phyloP scores from a whole-genome alignment of 768 basidiomycete genomes.

The Rhizopogon vinicolor region DNA sequence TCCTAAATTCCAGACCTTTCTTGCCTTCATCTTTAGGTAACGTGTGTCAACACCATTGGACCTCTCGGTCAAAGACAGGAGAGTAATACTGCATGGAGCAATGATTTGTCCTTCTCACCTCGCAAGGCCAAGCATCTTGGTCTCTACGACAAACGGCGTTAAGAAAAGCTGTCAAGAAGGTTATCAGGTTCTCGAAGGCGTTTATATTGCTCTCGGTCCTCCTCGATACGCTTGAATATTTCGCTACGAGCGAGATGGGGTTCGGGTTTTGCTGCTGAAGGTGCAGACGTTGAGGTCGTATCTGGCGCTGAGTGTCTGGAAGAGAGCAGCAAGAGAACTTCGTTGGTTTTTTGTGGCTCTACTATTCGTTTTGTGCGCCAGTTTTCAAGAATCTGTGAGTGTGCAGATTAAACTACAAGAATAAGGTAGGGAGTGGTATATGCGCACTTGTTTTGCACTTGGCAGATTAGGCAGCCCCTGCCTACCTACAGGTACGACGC shows the following conservation, averaged over 20 bases:
- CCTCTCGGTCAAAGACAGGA: too few relatives aligned
- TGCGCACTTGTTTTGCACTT: conserved; percentile 79
- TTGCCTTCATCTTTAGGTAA: too few relatives aligned
- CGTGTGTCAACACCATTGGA: too few relatives aligned
- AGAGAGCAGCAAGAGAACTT: not conserved
- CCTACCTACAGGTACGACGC: conserved; percentile 85
- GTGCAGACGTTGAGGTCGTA: conserved; percentile 12
- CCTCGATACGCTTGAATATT: conserved; percentile 84
- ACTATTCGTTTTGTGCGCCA: conserved; percentile 85
- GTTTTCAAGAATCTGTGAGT: conserved; percentile 76
- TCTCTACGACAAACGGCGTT: too few relatives aligned
- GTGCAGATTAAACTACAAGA: not conserved
- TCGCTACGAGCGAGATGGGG: conserved; percentile 48
- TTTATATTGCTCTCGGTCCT: conserved; percentile 86
- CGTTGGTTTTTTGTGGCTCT: conserved; percentile 71
- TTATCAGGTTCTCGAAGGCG: conserved; percentile 63
- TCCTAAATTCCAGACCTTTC: too few relatives aligned
- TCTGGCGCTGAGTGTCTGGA: conserved; percentile 15
- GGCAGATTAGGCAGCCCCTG: conserved; percentile 84
- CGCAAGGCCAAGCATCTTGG: too few relatives aligned
- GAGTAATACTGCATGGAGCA: too few relatives aligned
- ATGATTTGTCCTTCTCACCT: too few relatives aligned
- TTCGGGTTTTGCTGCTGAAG: conserved; percentile 7
- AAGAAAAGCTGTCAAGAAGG: too few relatives aligned
- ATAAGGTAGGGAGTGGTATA: not conserved